Conservation (phyloP, 2,329 filamentous ascomycete species). For the Colletotrichum sp. region DNA sequence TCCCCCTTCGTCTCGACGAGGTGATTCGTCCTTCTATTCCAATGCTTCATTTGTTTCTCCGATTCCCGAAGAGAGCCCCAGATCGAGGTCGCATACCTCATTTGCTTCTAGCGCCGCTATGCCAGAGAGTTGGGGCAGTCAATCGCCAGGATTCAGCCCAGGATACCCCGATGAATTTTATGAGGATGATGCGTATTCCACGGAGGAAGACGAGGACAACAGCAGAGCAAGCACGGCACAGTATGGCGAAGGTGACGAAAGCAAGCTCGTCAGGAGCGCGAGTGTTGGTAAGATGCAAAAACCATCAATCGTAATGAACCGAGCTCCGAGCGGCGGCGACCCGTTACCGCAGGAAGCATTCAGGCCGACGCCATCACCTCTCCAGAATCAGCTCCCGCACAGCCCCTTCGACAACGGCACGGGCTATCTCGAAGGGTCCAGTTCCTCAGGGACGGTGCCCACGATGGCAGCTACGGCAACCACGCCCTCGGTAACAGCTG, state of each 20-base stretch:
- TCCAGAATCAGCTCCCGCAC: conserved; percentile 34
- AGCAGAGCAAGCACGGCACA: conserved; percentile 33
- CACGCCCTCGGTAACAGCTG: conserved; percentile 39
- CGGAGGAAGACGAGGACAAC: conserved; percentile 41
- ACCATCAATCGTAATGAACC: conserved; percentile 57
- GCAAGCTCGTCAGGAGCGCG: conserved; percentile 63
- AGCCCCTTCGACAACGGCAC: conserved; percentile 48
- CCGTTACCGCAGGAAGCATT: conserved; percentile 18
- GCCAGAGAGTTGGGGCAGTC: conserved; percentile 68
- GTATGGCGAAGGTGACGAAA: conserved; percentile 58
- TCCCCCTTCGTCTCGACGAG: conserved; percentile 64
- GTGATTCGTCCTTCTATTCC: conserved; percentile 69
- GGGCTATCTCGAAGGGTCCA: conserved; percentile 49
- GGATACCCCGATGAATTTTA: conserved; percentile 54
- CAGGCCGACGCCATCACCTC: conserved; percentile 35
- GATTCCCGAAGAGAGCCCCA: conserved; percentile 73
- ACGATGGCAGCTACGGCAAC: conserved; percentile 26
- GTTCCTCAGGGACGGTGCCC: conserved; percentile 49
- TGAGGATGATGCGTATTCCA: conserved; percentile 47
- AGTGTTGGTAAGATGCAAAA: conserved; percentile 66
- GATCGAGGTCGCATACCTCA: conserved; percentile 63
- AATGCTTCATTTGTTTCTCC: conserved; percentile 73
- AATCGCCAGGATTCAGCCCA: conserved; percentile 49
- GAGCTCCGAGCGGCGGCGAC: conserved; percentile 21
- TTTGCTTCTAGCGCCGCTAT: conserved; percentile 77